Evolutionary conservation across 768 basidiomycete species (phyloP), one percentile per base, ranked within the genome.

Genomic region (Cystobasidiopsis lactophilus): DNA sequence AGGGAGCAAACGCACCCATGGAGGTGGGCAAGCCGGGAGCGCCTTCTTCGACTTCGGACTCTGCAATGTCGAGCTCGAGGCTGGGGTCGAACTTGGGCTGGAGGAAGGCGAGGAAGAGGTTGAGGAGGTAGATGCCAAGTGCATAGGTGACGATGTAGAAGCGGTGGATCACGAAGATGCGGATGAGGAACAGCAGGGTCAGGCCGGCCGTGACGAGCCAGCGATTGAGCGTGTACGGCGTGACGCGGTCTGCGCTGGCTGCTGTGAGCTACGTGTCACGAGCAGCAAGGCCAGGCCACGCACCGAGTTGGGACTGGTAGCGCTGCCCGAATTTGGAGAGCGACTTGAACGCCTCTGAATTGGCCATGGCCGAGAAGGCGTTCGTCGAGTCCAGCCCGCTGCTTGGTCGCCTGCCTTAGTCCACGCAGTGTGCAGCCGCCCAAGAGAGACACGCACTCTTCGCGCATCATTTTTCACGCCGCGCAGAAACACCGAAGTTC

Each of bases 21-120:
- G 54, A 53, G 9, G 60, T 62, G 11, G 69, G 68, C 37, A 69
- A 68, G 3, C 72, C 72, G 3, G 71, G 75, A 2, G 80, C 82
- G 19, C 89, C 93, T 64, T 85, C 89, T 62, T 98, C 93, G 19
- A 93, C 81, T 63, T 95, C 89, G 59, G 89, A 83, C 1, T 86
- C 93, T 57, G 85, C 73, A 13, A 95, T 71, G 66, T 98, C 93
- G 43, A 85, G 85, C 58, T 88, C 82, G 30, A 95, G 70, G 1
- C 89, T 91, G 0, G 93, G 91, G 68, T 98, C 93, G 66, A 98
- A 96, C 66, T 81, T 84, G 31, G 93, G 93, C 71, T 95, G 89
- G 18, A 98, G 73, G 73, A 98, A 98, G 1, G 93, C 91, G 59
- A 98, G 75, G 51, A 98, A 77, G 50, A 98, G 77, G 70, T 98